These are phyloP conservation scores for Scutellaria galericulata DNA, from an alignment of 257 asterid genomes.

Conservation along the genomic window DNA sequence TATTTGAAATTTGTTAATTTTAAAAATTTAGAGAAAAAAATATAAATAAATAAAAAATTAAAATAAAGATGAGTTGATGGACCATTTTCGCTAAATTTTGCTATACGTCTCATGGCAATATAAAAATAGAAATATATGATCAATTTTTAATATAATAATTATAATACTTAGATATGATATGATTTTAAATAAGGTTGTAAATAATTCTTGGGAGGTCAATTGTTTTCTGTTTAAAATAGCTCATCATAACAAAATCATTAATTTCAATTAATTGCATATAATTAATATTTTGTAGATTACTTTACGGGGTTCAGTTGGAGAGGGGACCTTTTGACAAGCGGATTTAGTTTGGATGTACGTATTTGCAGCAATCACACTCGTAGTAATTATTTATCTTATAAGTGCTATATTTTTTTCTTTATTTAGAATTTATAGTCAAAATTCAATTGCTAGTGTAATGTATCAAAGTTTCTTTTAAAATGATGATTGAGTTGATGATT, in stretches of 20 bases:
- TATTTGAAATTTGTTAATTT: too few relatives aligned
- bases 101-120: conserved; percentile 50
- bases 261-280: background rate
- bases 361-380: conserved; percentile 48
- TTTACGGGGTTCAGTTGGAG: conserved; percentile 56
- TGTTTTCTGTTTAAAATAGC: background rate
- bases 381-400: conserved; percentile 37
- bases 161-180: too few relatives aligned
- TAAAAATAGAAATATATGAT: conserved; percentile 9
- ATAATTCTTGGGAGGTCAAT: background rate
- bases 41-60: too few relatives aligned
- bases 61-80: conserved; percentile 23
- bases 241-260: background rate
- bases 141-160: background rate
- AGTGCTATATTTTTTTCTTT: too few relatives aligned
- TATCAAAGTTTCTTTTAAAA: too few relatives aligned
- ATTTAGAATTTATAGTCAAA: too few relatives aligned
- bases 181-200: too few relatives aligned
- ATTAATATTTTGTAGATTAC: conserved; percentile 36
- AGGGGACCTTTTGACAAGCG: conserved; percentile 63
- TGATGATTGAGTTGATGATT: too few relatives aligned
- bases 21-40: too few relatives aligned
- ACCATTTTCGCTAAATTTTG: conserved; percentile 49
- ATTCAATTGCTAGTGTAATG: too few relatives aligned
- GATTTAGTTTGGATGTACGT: conserved; percentile 58